These are phyloP conservation scores for Geosmithia morbida DNA, from an alignment of 2,329 filamentous ascomycete genomes.

Conservation along the genomic window DNA sequence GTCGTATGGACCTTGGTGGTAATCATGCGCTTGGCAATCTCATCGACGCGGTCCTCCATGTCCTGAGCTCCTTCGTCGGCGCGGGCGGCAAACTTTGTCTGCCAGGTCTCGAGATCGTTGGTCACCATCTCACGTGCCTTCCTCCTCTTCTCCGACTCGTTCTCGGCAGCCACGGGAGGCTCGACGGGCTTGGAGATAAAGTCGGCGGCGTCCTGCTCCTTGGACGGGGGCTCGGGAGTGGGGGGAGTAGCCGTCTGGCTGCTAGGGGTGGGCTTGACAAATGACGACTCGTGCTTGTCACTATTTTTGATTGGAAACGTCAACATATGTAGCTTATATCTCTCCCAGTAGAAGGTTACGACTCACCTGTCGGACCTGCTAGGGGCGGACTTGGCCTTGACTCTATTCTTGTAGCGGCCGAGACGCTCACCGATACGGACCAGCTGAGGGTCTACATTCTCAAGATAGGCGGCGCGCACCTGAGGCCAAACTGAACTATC, in stretches of 20 bases:
- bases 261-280: constrained; percentile 16
- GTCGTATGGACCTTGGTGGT: constrained; percentile 48
- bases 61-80: constrained; percentile 66
- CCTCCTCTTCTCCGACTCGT: constrained; percentile 39
- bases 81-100: constrained; percentile 73
- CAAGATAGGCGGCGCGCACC: constrained; percentile 63
- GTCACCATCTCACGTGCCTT: constrained; percentile 53
- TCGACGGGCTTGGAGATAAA: constrained; percentile 17
- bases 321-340: background rate
- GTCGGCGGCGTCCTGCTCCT: constrained; percentile 8
- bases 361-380: background rate
- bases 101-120: constrained; percentile 72
- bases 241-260: constrained; percentile 12
- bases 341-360: background rate
- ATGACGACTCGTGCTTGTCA: constrained; percentile 11
- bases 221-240: constrained; percentile 2
- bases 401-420: constrained; percentile 48
- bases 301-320: background rate
- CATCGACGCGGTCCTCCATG: constrained; percentile 55
- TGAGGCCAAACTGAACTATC: constrained; percentile 70
- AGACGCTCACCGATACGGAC: constrained; percentile 83
- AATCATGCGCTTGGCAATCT: constrained; percentile 41
- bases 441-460: constrained; percentile 92
- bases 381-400: constrained; percentile 10
- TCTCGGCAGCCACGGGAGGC: constrained; percentile 28